These are phyloP conservation scores for Selaginella moellendorffii DNA, from an alignment of 75 land plant species.

Conservation along the genomic window DNA sequence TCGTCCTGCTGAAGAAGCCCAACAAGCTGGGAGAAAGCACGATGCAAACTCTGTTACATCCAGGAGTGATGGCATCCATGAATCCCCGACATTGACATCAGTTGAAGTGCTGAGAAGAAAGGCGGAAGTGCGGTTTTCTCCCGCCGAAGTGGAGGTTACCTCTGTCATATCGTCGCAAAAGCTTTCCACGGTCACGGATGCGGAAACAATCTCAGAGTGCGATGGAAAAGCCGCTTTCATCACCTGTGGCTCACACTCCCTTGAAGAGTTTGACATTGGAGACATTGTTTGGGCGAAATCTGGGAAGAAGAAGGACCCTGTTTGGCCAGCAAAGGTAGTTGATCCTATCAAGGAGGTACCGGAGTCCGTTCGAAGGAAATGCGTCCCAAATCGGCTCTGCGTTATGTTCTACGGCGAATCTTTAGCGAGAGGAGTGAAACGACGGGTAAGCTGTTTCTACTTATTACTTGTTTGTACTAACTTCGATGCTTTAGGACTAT, in stretches of 20 bases:
- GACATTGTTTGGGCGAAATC: constrained; percentile 90
- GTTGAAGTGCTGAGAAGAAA: neutral
- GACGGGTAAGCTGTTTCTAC: neutral
- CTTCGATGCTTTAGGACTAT: constrained; percentile 48
- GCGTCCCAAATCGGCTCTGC: constrained; percentile 59
- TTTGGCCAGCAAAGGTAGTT: constrained; percentile 90
- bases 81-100: neutral
- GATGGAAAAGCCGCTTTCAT: neutral
- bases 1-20: neutral
- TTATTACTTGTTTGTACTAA: neutral
- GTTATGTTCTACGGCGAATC: constrained; percentile 95
- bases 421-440: constrained; percentile 34
- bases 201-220: neutral
- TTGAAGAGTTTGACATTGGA: constrained; percentile 54
- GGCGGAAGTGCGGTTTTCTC: too few relatives aligned
- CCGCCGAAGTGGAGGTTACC: neutral
- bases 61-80: neutral
- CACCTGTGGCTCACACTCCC: constrained; percentile 13
- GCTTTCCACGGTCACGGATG: neutral
- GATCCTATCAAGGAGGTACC: constrained; percentile 74
- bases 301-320: constrained; percentile 53
- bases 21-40: neutral
- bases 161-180: neutral
- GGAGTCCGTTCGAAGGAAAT: constrained; percentile 35
- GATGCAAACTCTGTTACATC: neutral